Evolutionary conservation across 106 monocot species (phyloP).

Genomic region (Dendrobium chrysotoxum): DNA sequence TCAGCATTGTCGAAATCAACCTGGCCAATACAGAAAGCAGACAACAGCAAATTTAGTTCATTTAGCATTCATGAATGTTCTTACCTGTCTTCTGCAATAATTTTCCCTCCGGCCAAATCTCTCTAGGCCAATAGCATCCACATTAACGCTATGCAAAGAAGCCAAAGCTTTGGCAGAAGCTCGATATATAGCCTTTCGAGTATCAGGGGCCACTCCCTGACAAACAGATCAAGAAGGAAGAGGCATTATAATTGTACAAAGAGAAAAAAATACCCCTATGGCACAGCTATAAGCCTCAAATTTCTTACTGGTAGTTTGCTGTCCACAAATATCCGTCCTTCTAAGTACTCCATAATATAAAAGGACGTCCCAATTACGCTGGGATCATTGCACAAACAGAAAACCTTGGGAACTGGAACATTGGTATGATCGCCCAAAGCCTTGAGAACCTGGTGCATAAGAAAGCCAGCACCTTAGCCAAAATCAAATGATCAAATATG

Average conservation of each 20-base stretch:
- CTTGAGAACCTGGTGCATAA: constrained; percentile 68
- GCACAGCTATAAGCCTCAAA: background rate
- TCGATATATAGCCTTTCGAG: constrained; percentile 58
- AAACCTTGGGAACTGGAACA: constrained; percentile 92
- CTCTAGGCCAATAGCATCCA: constrained; percentile 60
- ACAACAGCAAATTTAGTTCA: background rate
- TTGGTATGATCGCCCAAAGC: constrained; percentile 69
- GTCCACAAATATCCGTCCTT: constrained; percentile 84
- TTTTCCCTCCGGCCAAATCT: constrained; percentile 87
- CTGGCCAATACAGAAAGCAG: background rate
- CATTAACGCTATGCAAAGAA: constrained; percentile 79
- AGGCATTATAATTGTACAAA: constrained; percentile 1
- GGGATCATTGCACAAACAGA: constrained; percentile 85
- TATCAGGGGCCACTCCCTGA: constrained; percentile 62
- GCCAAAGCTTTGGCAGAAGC: constrained; percentile 73
- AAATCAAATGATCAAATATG: background rate
- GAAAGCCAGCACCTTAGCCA: constrained; percentile 7
- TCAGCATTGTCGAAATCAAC: background rate
- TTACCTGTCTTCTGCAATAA: constrained; percentile 93
- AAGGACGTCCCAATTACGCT: constrained; percentile 83
- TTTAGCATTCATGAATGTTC: background rate
- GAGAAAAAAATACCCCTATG: background rate
- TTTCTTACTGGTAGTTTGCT: constrained; percentile 62
- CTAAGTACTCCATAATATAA: constrained; percentile 94
- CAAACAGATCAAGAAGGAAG: constrained; percentile 11